Base-by-base conservation (phyloP, 306 rosid genomes). In the Dryas octopetala region DNA sequence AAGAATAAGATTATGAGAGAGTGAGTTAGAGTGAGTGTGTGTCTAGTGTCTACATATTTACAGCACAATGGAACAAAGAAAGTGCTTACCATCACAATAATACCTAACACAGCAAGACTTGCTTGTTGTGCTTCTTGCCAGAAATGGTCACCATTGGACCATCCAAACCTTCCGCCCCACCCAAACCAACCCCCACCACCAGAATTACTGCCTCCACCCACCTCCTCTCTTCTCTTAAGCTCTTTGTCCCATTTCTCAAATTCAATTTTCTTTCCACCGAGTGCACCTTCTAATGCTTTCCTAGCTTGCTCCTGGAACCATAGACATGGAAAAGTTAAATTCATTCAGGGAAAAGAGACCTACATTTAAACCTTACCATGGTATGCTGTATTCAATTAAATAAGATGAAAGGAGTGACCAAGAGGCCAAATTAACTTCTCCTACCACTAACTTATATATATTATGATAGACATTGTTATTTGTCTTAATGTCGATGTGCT, bases 111-210 rank as follows among this genome's bases (percentile, higher is more conserved):
- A 40, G 99, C 82, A 66, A 95, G 96, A 82, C 74, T 79, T 3
- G 93, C 85, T 78, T 89, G 91, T 84, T 83, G 89, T 11, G 93
- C 92, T 86, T 95, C 99, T 77, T 59, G 92, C 99, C 99, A 90
- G 80, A 95, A 95, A 73, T 85, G 83, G 68, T 88, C 99, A n/a
- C 80, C 99, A 61, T 82, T 88, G 28, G 86, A 90, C 99, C 99
- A 95, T 55, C 99, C 96, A 81, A 91, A 91, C 68, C 96, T 50
- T 74, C 96, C 17, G 54, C 97, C 97, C 84, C 89, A 87, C 7
- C 98, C 97, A 64, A 92, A 89, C 99, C 99, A 89, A 68, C 99
- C 97, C 71, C 98, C 91, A 66, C 97, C 97, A 64, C 99, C 97
- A n/a, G 81, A 32, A 17, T 74, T 79, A 44, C 90, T 88, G 4